phyloP scores from a whole-genome alignment of 2,329 filamentous ascomycete genomes.

The Colletotrichum phormii region DNA sequence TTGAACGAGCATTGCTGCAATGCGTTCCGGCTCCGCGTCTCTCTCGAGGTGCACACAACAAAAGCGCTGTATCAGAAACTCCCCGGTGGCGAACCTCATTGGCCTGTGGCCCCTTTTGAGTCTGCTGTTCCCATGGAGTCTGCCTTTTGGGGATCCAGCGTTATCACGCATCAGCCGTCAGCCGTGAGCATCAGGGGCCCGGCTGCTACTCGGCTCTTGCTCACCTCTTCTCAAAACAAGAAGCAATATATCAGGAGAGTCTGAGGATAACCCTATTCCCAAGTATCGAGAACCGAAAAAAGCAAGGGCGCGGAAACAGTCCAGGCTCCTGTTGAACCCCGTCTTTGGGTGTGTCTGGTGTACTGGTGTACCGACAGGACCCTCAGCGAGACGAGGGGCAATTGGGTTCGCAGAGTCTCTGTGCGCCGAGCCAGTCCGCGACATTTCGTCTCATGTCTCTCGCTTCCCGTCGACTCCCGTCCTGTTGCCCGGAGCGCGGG shows the following conservation, averaged over 20 bases:
- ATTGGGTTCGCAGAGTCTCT: slow-evolving; percentile 29
- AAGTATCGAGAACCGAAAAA: background rate
- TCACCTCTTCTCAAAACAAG: background rate
- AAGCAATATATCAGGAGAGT: background rate
- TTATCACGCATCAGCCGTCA: slow-evolving; percentile 16
- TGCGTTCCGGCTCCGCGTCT: background rate
- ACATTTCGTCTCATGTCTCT: slow-evolving; percentile 34
- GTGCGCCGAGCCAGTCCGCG: slow-evolving; percentile 27
- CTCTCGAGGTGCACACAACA: background rate
- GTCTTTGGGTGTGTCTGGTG: slow-evolving; percentile 3
- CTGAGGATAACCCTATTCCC: background rate
- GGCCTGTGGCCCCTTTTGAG: slow-evolving; percentile 21
- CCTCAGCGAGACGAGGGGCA: slow-evolving; percentile 13
- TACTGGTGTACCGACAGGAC: background rate
- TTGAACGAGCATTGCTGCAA: slow-evolving; percentile 1
- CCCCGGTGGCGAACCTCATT: slow-evolving; percentile 20
- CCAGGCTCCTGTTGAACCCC: background rate
- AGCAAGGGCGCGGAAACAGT: slow-evolving; percentile 10
- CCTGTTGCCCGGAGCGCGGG: slow-evolving; percentile 10
- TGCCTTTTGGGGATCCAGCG: slow-evolving; percentile 19
- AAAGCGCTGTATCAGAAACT: slow-evolving; percentile 23
- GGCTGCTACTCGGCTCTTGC: background rate
- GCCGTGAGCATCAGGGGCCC: slow-evolving; percentile 12
- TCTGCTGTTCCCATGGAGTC: slow-evolving; percentile 4
- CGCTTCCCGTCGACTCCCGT: slow-evolving; percentile 26